Evolutionary conservation across 495 filamentous ascomycete species (phyloP).

Genomic region (Aspergillus mulundensis): DNA sequence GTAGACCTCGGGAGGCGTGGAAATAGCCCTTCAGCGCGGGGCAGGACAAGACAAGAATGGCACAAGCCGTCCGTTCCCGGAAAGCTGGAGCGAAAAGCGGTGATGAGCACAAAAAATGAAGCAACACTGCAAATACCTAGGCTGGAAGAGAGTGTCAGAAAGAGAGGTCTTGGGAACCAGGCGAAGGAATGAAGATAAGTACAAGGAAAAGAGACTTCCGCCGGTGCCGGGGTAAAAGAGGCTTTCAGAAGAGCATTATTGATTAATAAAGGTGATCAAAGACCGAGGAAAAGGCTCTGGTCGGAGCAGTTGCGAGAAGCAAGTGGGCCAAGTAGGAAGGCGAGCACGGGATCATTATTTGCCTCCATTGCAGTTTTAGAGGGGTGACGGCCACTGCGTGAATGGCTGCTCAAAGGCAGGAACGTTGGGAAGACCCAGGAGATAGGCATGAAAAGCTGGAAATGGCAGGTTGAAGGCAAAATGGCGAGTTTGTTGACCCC

Average conservation of each 20-base stretch:
- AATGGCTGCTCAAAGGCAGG: background rate
- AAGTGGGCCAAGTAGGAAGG: conserved; percentile 19
- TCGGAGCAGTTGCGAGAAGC: conserved; percentile 7
- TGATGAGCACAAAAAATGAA: background rate
- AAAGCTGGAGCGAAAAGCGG: background rate
- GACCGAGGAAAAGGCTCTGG: background rate
- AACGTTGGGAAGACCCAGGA: background rate
- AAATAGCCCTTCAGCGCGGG: background rate
- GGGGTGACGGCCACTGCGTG: background rate
- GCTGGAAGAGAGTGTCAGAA: background rate
- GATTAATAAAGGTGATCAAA: conserved; percentile 10
- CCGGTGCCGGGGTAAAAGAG: background rate
- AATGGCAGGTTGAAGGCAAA: background rate
- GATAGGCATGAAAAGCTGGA: background rate
- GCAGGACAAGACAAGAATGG: background rate
- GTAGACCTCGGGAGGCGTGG: too few relatives aligned
- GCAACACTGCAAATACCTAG: background rate
- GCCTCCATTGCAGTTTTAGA: background rate
- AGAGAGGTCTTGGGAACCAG: background rate
- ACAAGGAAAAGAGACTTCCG: background rate
- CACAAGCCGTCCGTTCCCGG: background rate
- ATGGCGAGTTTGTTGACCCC: background rate
- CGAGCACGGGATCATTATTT: conserved; percentile 10
- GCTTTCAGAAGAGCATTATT: background rate
- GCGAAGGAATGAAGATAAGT: background rate